Evolutionary conservation across 2,329 filamentous ascomycete species (phyloP).

Genomic region (Clonostachys rhizophaga): DNA sequence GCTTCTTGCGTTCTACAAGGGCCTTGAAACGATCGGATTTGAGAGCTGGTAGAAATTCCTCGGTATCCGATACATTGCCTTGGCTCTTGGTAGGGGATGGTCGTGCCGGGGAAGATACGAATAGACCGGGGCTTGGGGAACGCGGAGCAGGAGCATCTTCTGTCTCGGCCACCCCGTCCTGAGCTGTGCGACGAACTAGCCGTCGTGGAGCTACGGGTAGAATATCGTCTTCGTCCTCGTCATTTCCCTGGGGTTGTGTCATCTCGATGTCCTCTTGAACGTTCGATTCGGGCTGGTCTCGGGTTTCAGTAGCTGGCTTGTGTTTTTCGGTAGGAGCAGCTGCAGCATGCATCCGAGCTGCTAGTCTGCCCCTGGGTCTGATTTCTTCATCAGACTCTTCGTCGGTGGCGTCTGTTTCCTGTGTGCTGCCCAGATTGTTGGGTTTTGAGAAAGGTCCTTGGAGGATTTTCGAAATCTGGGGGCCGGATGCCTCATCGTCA

Average conservation of each 20-base stretch:
- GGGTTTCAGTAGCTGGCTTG: not conserved
- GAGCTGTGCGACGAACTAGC: slow-evolving; percentile 22
- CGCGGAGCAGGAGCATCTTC: slow-evolving; percentile 9
- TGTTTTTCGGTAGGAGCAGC: slow-evolving; percentile 6
- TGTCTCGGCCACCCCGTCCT: slow-evolving; percentile 21
- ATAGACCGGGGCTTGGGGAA: slow-evolving; percentile 40
- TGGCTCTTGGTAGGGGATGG: slow-evolving; percentile 19
- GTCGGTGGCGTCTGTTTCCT: slow-evolving; percentile 32
- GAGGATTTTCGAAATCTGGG: slow-evolving; percentile 1
- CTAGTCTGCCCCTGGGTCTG: slow-evolving; percentile 58
- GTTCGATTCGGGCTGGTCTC: not conserved
- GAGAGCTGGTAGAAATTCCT: slow-evolving; percentile 39
- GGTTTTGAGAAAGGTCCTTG: slow-evolving; percentile 1
- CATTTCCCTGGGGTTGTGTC: slow-evolving; percentile 19
- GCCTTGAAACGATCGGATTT: slow-evolving; percentile 62
- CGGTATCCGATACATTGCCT: slow-evolving; percentile 31
- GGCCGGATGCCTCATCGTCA: slow-evolving; percentile 33
- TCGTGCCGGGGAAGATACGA: slow-evolving; percentile 46
- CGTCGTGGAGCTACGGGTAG: slow-evolving; percentile 34
- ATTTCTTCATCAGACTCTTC: slow-evolving; percentile 30
- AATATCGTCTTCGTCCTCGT: slow-evolving; percentile 33
- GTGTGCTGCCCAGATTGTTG: slow-evolving; percentile 11
- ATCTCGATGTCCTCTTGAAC: slow-evolving; percentile 14
- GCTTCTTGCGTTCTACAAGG: slow-evolving; percentile 68
- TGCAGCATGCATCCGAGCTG: slow-evolving; percentile 54